Conservation (phyloP, 2,329 filamentous ascomycete genomes). For the Trichoderma semiorbis region DNA sequence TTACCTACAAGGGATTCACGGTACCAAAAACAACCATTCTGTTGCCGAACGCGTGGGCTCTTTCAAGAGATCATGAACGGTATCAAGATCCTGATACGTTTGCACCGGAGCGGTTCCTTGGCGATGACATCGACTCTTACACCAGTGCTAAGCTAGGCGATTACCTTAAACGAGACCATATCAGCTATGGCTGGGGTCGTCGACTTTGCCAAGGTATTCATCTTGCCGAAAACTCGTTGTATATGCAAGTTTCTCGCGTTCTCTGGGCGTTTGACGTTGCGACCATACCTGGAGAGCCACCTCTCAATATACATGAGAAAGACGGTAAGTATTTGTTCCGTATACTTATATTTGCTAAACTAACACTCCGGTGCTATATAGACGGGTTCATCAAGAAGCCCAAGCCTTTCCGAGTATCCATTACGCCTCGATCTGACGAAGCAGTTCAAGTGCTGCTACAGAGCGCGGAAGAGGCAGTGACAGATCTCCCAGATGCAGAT, state of each 20-base stretch:
- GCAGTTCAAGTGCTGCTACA: neutral
- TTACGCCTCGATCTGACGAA: neutral
- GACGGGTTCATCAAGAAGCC: neutral
- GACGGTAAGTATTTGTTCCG: neutral
- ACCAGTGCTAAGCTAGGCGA: conserved; percentile 32
- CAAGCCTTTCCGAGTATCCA: neutral
- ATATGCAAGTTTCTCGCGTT: conserved; percentile 45
- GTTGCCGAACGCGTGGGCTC: neutral
- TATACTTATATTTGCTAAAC: too few relatives aligned
- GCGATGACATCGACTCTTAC: conserved; percentile 27
- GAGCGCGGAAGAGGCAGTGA: neutral
- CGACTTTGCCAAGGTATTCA: conserved; percentile 58
- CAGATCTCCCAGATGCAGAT: conserved; percentile 40
- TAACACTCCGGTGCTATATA: neutral
- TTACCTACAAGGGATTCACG: neutral
- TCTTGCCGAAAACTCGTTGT: conserved; percentile 48
- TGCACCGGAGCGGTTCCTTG: conserved; percentile 22
- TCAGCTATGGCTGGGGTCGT: conserved; percentile 53
- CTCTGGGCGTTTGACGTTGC: conserved; percentile 47
- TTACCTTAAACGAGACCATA: conserved; percentile 46
- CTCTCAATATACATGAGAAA: neutral
- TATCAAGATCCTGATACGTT: conserved; percentile 8
- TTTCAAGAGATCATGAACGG: neutral
- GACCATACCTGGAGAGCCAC: conserved; percentile 17
- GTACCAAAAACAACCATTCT: neutral